Evolutionary conservation across 331 rosid genomes (phyloP), one percentile per base, ranked within the genome.

Genomic region (Acacia concinna): DNA sequence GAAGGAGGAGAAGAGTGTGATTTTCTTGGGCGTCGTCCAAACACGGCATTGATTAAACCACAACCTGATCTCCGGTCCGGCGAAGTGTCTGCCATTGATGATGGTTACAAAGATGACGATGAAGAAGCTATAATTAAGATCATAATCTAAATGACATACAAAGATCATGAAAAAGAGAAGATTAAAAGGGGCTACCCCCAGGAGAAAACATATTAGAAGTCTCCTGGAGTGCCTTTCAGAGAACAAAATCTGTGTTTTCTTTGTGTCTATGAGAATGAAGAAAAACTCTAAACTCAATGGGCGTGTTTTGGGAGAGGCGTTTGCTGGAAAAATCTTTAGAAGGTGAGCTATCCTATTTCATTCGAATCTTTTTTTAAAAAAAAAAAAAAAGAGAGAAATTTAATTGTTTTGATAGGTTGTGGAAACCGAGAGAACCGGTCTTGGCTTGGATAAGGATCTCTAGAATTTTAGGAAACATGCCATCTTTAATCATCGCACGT

Each of bases 21-120:
- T 84, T 76, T 81, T 30, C 87, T 80, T 3, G 83, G 83, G 23
- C 86, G 78, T 40, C 85, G 73, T 21, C 95, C 91, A 52, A 91
- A 91, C 68, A 87, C 91, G 1, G 90, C 88, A 15, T 23, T 84
- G 15, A 93, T 25, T 1, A 93, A 54, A 11, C 98, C 89, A 75
- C 98, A 91, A 10, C 92, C 82, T 12, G 84, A 82, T 87, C 73
- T 91, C 78, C 79, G 81, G 6, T 87, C 91, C 35, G 83, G 82
- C 2, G 84, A 80, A 56, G 43, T 68, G 37, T 87, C 89, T 59
- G 84, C 90, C 95, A 93, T 91, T 68, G 18, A 56, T 21, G 17
- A 54, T 54, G 46, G 4, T 13, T 40, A 43, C 25, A 44, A 10
- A 13, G 74, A 5, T n/a, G 51, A 49, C 1, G 51, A 40, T 31